These are phyloP conservation scores for Nasturtium officinale DNA, from an alignment of 345 rosid genomes.

Conservation along the genomic window DNA sequence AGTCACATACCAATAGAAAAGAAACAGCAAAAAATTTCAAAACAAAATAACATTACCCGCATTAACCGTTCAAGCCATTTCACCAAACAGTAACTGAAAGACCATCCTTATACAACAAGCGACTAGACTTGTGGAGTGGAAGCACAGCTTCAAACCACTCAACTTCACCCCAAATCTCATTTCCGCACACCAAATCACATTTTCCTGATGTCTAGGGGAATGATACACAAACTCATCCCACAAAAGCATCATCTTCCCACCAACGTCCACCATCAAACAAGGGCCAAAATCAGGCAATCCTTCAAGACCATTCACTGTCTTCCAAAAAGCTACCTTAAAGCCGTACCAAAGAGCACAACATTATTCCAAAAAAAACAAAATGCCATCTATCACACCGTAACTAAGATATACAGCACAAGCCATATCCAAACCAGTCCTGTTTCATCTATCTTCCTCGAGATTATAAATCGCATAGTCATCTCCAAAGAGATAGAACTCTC, in stretches of 20 bases:
- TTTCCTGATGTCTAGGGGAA: neutral
- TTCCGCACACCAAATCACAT: conserved; percentile 9
- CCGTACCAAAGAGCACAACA: neutral
- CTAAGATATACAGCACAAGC: neutral
- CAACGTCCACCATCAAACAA: conserved; percentile 17
- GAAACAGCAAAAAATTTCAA: neutral
- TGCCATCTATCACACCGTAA: neutral
- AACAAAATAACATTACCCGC: neutral
- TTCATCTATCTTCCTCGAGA: conserved; percentile 18
- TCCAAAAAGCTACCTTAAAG: neutral
- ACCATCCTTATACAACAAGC: neutral
- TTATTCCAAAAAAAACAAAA: neutral
- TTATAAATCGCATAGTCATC: neutral
- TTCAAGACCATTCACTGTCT: neutral
- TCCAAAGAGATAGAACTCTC: no score
- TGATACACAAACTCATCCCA: neutral
- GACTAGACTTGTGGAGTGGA: neutral
- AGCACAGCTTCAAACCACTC: conserved; percentile 4
- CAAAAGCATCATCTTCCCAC: conserved; percentile 23
- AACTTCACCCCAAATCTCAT: conserved; percentile 5
- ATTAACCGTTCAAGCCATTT: neutral
- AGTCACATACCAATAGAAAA: neutral
- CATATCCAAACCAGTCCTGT: neutral
- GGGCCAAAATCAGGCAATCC: neutral
- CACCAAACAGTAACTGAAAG: conserved; percentile 9